These are phyloP conservation scores for Leishmania martiniquensis DNA, from an alignment of 208 protist species.

Conservation along the genomic window DNA sequence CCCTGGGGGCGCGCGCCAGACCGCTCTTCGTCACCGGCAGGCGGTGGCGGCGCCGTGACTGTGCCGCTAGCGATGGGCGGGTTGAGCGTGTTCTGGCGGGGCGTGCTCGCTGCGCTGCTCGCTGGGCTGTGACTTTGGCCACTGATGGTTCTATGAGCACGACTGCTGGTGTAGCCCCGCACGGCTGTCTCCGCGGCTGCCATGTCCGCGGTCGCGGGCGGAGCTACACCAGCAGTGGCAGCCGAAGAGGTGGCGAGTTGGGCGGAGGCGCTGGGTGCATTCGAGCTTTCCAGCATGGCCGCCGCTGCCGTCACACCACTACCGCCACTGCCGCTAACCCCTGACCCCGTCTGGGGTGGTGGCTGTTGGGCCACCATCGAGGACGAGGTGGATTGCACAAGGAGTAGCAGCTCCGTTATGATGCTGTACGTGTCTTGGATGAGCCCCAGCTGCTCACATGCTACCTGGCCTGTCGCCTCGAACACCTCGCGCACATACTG, in stretches of 20 bases:
- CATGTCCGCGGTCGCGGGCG: neutral
- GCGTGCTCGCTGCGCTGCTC: slow-evolving; percentile 3
- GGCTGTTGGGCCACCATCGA: slow-evolving; percentile 45
- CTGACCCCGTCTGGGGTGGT: slow-evolving; percentile 12
- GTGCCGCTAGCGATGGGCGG: neutral
- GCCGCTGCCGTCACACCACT: neutral
- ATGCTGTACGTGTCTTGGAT: slow-evolving; percentile 36
- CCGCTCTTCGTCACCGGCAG: neutral
- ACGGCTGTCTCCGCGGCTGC: neutral
- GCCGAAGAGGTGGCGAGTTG: neutral
- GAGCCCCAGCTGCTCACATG: slow-evolving; percentile 29
- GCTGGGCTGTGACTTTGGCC: neutral
- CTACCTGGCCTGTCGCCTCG: slow-evolving; percentile 25
- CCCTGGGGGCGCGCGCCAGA: neutral
- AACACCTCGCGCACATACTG: slow-evolving; percentile 32
- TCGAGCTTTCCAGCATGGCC: neutral
- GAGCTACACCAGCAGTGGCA: neutral
- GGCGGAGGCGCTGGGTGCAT: neutral
- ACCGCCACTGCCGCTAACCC: slow-evolving; percentile 3
- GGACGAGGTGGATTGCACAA: slow-evolving; percentile 44
- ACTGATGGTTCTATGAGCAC: neutral
- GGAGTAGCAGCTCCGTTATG: slow-evolving; percentile 42
- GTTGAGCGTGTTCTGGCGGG: neutral
- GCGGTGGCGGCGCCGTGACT: neutral
- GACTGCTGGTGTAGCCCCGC: neutral